These are phyloP conservation scores for Allantophomopsis cytisporea DNA, from an alignment of 2,329 filamentous ascomycete genomes.

Conservation along the genomic window DNA sequence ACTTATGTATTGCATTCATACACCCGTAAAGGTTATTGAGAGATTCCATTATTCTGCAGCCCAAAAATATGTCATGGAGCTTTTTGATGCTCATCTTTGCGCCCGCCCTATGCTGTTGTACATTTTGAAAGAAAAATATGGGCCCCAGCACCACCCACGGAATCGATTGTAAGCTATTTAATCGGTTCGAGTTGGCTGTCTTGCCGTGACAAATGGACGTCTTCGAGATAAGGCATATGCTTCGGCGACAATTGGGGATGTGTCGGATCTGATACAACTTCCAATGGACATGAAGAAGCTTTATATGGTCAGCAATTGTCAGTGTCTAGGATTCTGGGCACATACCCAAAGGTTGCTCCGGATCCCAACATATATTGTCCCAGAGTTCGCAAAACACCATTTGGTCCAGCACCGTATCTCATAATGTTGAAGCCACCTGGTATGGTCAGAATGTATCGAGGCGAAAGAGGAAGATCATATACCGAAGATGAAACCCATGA, in stretches of 20 bases:
- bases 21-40: too few species aligned
- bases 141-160: too few species aligned
- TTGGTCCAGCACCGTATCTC: slow-evolving; percentile 82
- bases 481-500: slow-evolving; percentile 98
- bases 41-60: too few species aligned
- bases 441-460: slow-evolving; percentile 1
- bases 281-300: slow-evolving; percentile 98
- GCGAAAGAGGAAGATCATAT: slow-evolving; percentile 8
- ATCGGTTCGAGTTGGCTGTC: slow-evolving; percentile 4
- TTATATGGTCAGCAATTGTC: slow-evolving; percentile 8
- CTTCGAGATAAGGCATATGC: slow-evolving; percentile 64
- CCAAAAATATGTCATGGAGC: too few species aligned
- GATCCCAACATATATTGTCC: slow-evolving; percentile 96
- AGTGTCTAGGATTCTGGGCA: slow-evolving; percentile 2
- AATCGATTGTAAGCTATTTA: too few species aligned
- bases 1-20: too few species aligned
- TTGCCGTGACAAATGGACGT: slow-evolving; percentile 53
- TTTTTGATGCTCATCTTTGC: too few species aligned
- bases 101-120: too few species aligned
- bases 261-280: slow-evolving; percentile 87
- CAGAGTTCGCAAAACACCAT: slow-evolving; percentile 85
- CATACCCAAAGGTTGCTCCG: slow-evolving; percentile 88
- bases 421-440: slow-evolving; percentile 87
- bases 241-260: slow-evolving; percentile 57
- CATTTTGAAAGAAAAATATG: too few species aligned